Percentiles rank a stretch among this genome's conserved stretches.
Evolutionary conservation across 2,329 filamentous ascomycete genomes (phyloP).

Genomic region (Penicillium corylophilum): DNA sequence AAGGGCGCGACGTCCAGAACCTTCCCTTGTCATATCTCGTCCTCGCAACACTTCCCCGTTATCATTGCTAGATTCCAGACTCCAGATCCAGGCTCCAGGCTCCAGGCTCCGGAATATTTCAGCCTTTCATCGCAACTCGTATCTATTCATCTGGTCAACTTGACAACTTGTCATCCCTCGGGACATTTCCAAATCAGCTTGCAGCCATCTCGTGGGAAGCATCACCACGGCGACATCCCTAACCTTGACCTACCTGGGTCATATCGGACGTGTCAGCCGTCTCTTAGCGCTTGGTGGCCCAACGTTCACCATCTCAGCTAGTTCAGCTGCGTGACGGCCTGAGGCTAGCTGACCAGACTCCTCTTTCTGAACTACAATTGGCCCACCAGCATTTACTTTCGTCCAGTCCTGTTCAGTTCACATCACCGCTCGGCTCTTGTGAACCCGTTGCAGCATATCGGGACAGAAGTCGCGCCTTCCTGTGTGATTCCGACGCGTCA

Average conservation of each 20-base stretch:
- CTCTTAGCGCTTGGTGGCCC: slow-evolving; percentile 30
- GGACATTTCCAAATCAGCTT: not conserved
- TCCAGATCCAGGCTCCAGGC: not conserved
- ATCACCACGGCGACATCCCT: slow-evolving; percentile 4
- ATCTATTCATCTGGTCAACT: not conserved
- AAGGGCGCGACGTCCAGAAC: slow-evolving; percentile 13
- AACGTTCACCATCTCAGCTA: slow-evolving; percentile 20
- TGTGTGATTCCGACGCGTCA: slow-evolving; percentile 29
- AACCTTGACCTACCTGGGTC: slow-evolving; percentile 17
- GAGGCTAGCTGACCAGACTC: slow-evolving; percentile 16
- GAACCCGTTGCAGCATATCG: slow-evolving; percentile 5
- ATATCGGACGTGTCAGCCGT: slow-evolving; percentile 16
- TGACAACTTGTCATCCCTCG: not conserved
- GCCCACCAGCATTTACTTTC: slow-evolving; percentile 16
- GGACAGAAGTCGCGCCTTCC: slow-evolving; percentile 7
- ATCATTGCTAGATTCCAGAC: not conserved
- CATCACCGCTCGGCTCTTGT: slow-evolving; percentile 17
- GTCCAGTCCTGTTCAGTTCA: slow-evolving; percentile 2
- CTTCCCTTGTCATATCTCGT: slow-evolving; percentile 3
- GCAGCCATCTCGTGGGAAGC: slow-evolving; percentile 11
- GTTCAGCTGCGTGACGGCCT: slow-evolving; percentile 24
- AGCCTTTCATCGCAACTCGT: not conserved
- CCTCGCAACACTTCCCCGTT: not conserved
- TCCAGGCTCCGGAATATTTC: not conserved
- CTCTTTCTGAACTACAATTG: slow-evolving; percentile 15